These are phyloP conservation scores for Asterochloris erici DNA, from an alignment of 139 green algal species.

Conservation along the genomic window DNA sequence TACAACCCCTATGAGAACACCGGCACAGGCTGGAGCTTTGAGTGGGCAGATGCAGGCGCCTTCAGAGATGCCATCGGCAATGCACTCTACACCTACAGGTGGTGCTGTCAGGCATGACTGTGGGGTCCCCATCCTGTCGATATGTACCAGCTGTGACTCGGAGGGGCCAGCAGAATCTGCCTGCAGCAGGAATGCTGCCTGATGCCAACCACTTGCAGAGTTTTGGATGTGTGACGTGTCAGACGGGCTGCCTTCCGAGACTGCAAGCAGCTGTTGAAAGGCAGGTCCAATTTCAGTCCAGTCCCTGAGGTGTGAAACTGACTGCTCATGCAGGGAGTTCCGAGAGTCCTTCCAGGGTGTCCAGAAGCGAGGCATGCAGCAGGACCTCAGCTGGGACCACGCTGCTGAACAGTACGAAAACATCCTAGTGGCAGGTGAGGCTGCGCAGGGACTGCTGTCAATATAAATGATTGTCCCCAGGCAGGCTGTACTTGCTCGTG, in stretches of 20 bases:
- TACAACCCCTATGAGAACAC: conserved; percentile 77
- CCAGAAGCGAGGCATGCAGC: conserved; percentile 58
- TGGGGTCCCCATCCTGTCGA: neutral
- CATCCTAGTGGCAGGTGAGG: conserved; percentile 68
- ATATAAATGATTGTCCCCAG: conserved; percentile 71
- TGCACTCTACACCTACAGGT: conserved; percentile 73
- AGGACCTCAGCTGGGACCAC: conserved; percentile 87
- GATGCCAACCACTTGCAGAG: too few relatives aligned
- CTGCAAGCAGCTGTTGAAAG: too few relatives aligned
- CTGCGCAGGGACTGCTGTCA: conserved; percentile 32
- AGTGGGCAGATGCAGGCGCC: conserved; percentile 54
- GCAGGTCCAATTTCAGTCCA: too few relatives aligned
- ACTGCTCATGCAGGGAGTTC: conserved; percentile 30
- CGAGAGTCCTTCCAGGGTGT: conserved; percentile 60
- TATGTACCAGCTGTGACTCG: too few relatives aligned
- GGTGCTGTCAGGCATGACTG: neutral
- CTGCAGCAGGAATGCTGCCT: too few relatives aligned
- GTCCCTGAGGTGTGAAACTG: too few relatives aligned
- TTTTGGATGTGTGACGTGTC: too few relatives aligned
- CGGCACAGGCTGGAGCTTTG: conserved; percentile 84
- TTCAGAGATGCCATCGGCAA: conserved; percentile 63
- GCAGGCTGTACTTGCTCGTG: neutral
- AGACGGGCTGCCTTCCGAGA: too few relatives aligned
- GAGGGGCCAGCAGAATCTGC: too few relatives aligned
- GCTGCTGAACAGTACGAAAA: conserved; percentile 91